These are phyloP conservation scores for Aspergillus coremiiformis DNA, from an alignment of 495 filamentous ascomycete species.

Conservation along the genomic window DNA sequence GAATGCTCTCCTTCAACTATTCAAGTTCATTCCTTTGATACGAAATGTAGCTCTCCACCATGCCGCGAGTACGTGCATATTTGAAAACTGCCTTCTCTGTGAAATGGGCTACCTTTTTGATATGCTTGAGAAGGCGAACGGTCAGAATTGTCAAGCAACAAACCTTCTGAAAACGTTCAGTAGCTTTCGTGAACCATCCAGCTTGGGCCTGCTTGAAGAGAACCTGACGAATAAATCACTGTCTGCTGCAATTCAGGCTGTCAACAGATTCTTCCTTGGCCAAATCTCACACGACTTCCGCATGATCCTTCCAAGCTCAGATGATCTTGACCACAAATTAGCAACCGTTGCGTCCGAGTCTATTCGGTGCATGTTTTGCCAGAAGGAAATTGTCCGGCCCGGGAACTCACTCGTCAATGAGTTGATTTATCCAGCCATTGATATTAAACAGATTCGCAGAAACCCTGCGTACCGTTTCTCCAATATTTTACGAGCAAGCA, in stretches of 20 bases:
- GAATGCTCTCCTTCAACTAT: slow-evolving; percentile 85
- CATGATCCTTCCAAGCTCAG: slow-evolving; percentile 49
- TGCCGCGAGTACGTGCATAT: slow-evolving; percentile 71
- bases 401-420: slow-evolving; percentile 71
- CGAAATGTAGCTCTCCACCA: slow-evolving; percentile 90
- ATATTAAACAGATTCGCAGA: slow-evolving; percentile 43
- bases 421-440: slow-evolving; percentile 64
- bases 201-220: slow-evolving; percentile 74
- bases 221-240: slow-evolving; percentile 60
- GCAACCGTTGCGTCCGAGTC: slow-evolving; percentile 48
- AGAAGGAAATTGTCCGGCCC: slow-evolving; percentile 63
- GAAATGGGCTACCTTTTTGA: slow-evolving; percentile 95
- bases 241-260: slow-evolving; percentile 65
- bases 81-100: slow-evolving; percentile 79
- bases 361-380: slow-evolving; percentile 76
- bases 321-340: slow-evolving; percentile 51
- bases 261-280: slow-evolving; percentile 70
- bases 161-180: slow-evolving; percentile 89
- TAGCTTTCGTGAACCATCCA: slow-evolving; percentile 63
- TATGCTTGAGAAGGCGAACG: slow-evolving; percentile 93
- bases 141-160: slow-evolving; percentile 92
- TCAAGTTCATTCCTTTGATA: slow-evolving; percentile 80
- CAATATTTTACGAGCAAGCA: slow-evolving; percentile 74
- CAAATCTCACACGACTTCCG: slow-evolving; percentile 65
- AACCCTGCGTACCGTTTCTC: slow-evolving; percentile 61